phyloP scores from a whole-genome alignment of 2,329 filamentous ascomycete species.

The Allantophomopsis lycopodina region DNA sequence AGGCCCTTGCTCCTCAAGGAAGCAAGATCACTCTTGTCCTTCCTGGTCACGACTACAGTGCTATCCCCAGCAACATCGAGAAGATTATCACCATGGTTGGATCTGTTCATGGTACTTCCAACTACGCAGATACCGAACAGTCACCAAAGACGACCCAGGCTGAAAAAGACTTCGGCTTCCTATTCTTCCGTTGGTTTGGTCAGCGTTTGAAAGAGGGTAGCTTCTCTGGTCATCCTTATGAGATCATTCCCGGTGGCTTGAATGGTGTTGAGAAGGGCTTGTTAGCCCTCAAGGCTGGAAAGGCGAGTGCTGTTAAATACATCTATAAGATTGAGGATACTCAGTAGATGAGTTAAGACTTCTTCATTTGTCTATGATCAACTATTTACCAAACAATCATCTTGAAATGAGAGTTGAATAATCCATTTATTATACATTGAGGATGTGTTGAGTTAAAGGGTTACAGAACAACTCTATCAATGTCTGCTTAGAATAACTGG shows the following conservation, averaged over 20 bases:
- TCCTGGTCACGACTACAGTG: constrained; percentile 26
- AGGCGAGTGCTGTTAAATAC: constrained; percentile 51
- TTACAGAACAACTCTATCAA: too few relatives aligned
- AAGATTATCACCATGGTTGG: constrained; percentile 10
- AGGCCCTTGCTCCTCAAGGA: constrained; percentile 13
- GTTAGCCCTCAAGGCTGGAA: constrained; percentile 40
- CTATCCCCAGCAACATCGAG: constrained; percentile 11
- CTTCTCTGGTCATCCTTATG: constrained; percentile 32
- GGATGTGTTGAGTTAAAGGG: too few relatives aligned
- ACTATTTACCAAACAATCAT: too few relatives aligned
- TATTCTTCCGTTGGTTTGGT: constrained; percentile 11
- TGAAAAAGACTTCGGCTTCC: constrained; percentile 12
- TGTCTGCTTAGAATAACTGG: too few relatives aligned
- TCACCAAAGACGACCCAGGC: constrained; percentile 7
- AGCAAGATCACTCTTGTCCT: constrained; percentile 25
- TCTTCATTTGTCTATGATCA: too few relatives aligned
- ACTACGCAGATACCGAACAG: constrained; percentile 1
- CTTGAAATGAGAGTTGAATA: too few relatives aligned
- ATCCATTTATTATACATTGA: too few relatives aligned
- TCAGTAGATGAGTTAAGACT: constrained; percentile 1
- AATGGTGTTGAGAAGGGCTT: constrained; percentile 34
- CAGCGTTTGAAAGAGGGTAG: constrained; percentile 32
- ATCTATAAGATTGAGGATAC: constrained; percentile 29
- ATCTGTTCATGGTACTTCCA: constrained; percentile 7
- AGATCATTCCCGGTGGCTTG: constrained; percentile 35